These are phyloP conservation scores for Auxenochlorella pyrenoidosa DNA, from an alignment of 139 green algal genomes.

Conservation along the genomic window DNA sequence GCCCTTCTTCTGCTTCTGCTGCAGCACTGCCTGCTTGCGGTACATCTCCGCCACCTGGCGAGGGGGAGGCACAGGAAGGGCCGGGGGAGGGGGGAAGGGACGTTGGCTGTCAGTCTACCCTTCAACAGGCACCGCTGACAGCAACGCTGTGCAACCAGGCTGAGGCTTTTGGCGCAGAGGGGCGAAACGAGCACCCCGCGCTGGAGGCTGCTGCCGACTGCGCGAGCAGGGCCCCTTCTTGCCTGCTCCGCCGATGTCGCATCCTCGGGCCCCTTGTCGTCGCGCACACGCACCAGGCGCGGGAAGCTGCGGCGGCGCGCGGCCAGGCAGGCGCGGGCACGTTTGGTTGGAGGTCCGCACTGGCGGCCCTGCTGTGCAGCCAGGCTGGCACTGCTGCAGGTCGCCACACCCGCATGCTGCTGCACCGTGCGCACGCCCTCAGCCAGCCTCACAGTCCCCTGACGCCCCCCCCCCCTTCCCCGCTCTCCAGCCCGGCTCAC, in stretches of 20 bases:
- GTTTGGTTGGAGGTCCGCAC: too few species aligned
- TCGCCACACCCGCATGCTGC: background rate
- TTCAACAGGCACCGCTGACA: too few species aligned
- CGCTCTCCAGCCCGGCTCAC: slow-evolving; percentile 19
- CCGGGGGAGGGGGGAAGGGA: background rate
- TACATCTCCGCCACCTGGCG: slow-evolving; percentile 92
- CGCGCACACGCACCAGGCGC: slow-evolving; percentile 86
- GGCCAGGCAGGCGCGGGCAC: background rate
- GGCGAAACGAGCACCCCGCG: too few species aligned
- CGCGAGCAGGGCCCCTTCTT: background rate
- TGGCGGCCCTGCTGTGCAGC: too few species aligned
- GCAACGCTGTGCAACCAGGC: too few species aligned
- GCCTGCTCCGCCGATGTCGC: slow-evolving; percentile 87
- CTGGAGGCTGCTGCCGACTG: background rate
- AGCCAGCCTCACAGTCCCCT: too few species aligned
- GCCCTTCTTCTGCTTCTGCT: slow-evolving; percentile 44
- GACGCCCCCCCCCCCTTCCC: background rate
- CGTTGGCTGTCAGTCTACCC: too few species aligned
- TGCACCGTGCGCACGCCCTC: too few species aligned
- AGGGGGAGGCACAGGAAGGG: background rate
- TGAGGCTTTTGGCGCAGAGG: too few species aligned
- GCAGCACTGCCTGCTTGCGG: slow-evolving; percentile 74
- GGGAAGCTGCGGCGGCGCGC: slow-evolving; percentile 71
- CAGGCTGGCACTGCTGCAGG: background rate
- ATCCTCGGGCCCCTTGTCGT: slow-evolving; percentile 94